Evolutionary conservation across 352 stramenopile genomes (phyloP).

Genomic region (Detonula confervacea): DNA sequence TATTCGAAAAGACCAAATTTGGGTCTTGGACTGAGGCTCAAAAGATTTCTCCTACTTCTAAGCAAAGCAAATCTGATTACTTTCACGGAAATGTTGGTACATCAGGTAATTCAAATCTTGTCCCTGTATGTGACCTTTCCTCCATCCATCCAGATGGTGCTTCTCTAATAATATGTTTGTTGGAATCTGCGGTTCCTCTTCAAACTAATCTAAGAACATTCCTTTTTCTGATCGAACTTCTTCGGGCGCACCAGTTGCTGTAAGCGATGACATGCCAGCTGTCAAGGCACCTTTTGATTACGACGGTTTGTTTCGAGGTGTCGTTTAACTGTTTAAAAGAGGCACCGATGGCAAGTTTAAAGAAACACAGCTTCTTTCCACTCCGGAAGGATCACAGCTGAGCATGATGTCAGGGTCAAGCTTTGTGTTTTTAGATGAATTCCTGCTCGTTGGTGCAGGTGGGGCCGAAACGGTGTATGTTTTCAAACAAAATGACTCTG

Average conservation of each 20-base stretch:
- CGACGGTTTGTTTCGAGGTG: not conserved
- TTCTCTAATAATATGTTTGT: no score
- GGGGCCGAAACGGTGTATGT: slow-evolving; percentile 9
- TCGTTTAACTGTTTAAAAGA: not conserved
- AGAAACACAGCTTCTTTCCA: not conserved
- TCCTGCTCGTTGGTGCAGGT: not conserved
- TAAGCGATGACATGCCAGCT: slow-evolving; percentile 1
- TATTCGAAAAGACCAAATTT: slow-evolving; percentile 1
- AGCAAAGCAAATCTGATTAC: not conserved
- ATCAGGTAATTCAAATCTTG: no score
- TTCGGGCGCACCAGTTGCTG: slow-evolving; percentile 19
- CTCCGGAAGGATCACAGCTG: not conserved
- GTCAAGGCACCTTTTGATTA: slow-evolving; percentile 12
- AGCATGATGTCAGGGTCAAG: not conserved
- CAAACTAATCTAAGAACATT: no score
- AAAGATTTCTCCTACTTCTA: not conserved
- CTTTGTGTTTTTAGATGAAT: slow-evolving; percentile 17
- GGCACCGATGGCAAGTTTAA: not conserved
- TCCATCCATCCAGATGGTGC: no score
- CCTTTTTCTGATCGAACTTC: no score
- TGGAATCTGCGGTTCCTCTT: no score
- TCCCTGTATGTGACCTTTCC: no score
- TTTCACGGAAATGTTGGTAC: slow-evolving; percentile 27
- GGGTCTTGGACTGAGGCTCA: slow-evolving; percentile 19
- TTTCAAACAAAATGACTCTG: slow-evolving; percentile 1